Evolutionary conservation across 441 rosid species (phyloP).

Genomic region (Jatropha multifida): DNA sequence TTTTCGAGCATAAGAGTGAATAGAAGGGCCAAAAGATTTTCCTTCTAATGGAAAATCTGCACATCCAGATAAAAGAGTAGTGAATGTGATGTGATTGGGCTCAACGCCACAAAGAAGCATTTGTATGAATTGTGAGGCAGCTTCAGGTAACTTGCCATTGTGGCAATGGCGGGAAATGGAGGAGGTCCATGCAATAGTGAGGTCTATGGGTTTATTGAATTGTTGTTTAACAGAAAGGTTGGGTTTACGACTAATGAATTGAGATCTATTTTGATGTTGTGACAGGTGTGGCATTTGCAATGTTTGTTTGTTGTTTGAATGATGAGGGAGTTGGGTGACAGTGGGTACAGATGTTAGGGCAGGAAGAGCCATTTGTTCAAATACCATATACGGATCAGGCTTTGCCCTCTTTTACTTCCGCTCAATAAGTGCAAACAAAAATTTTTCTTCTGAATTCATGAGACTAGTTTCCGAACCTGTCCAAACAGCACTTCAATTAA

Average conservation of each 20-base stretch:
- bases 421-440: too few species aligned
- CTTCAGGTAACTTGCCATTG: slow-evolving; percentile 49
- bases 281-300: not conserved
- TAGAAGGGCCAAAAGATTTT: slow-evolving; percentile 41
- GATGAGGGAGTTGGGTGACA: slow-evolving; percentile 21
- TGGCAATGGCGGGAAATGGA: slow-evolving; percentile 63
- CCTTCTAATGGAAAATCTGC: slow-evolving; percentile 37
- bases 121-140: slow-evolving; percentile 47
- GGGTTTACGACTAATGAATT: slow-evolving; percentile 2
- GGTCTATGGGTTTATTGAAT: slow-evolving; percentile 22
- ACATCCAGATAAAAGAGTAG: slow-evolving; percentile 55
- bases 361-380: slow-evolving; percentile 32
- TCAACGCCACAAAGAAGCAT: slow-evolving; percentile 57
- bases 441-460: not conserved
- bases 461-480: not conserved
- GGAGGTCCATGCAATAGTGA: slow-evolving; percentile 61
- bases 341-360: slow-evolving; percentile 25
- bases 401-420: too few species aligned
- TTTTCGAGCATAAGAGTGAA: slow-evolving; percentile 66
- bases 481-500: too few species aligned
- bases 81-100: slow-evolving; percentile 68
- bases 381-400: not conserved
- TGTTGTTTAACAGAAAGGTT: slow-evolving; percentile 23
- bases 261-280: slow-evolving; percentile 14
- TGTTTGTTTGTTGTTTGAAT: slow-evolving; percentile 1